phyloP scores from a whole-genome alignment of 2,329 filamentous ascomycete genomes.

The Fusarium cyanostomum region DNA sequence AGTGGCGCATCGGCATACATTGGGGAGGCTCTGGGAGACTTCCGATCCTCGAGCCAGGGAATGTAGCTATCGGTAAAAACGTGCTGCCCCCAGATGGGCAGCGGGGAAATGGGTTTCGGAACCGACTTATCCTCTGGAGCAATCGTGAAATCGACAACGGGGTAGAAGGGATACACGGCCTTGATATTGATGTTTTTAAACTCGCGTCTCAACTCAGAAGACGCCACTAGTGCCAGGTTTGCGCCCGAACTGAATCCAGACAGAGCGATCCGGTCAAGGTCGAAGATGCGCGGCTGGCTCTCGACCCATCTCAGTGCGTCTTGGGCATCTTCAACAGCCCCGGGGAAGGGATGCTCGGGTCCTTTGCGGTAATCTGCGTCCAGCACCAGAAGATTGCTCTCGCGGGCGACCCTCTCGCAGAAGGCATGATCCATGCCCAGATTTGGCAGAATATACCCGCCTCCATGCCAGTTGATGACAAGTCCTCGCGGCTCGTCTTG shows the following conservation, averaged over 20 bases:
- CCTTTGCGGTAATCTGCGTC: slow-evolving; percentile 53
- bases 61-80: slow-evolving; percentile 50
- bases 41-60: slow-evolving; percentile 38
- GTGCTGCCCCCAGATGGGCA: slow-evolving; percentile 7
- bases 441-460: slow-evolving; percentile 48
- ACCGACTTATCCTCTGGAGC: slow-evolving; percentile 43
- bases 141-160: slow-evolving; percentile 46
- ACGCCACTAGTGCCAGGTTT: slow-evolving; percentile 52
- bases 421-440: slow-evolving; percentile 52
- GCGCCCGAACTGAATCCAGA: slow-evolving; percentile 59
- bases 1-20: slow-evolving; percentile 38
- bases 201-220: slow-evolving; percentile 40
- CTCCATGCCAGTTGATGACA: slow-evolving; percentile 50
- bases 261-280: slow-evolving; percentile 51
- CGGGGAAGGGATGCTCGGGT: slow-evolving; percentile 53
- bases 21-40: slow-evolving; percentile 49
- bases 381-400: slow-evolving; percentile 40
- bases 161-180: slow-evolving; percentile 59
- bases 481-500: slow-evolving; percentile 31
- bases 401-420: slow-evolving; percentile 46
- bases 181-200: slow-evolving; percentile 54
- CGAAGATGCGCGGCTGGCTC: slow-evolving; percentile 41
- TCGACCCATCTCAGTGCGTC: slow-evolving; percentile 49
- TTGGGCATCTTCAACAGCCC: slow-evolving; percentile 44
- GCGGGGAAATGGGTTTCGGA: slow-evolving; percentile 33